Evolutionary conservation across 768 basidiomycete genomes (phyloP), one percentile per base, ranked within the genome.

Genomic region (Leccinum variicolor): DNA sequence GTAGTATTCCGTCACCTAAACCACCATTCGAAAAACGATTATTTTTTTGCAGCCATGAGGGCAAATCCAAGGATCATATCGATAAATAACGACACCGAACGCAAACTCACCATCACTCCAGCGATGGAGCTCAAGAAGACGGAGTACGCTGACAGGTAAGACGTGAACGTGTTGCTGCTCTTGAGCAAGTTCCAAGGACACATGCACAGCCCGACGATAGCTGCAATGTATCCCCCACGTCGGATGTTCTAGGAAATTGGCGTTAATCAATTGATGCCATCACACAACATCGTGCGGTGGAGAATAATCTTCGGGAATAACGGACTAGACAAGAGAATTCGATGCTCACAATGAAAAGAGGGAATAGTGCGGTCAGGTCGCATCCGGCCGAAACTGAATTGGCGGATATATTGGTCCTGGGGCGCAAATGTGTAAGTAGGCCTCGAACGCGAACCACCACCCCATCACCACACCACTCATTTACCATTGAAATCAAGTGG

Each of bases 381-480:
- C 89, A 91, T 14, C 92, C 90, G 4, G 91, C 90, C 46, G 85
- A 87, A 66, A 92, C 83, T 5, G 87, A 86, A 74, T 93, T 92
- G 29, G 90, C 90, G 10, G 89, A 87, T 64, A 90, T 87, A 70
- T 90, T 92, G 29, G 87, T 89, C 17, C 85, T 87, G 41, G n/a
- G 41, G 61, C 56, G 55, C 54, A 53, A 41, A 50, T 26, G 47
- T 21, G 49, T 53, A 47, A 43, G 41, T 43, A 33, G 21, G 39
- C 3, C 39, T n/a, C 3, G 17, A 39, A 41, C 53, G 36, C 49
- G 31, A 34, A 49, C 54, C 54, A 34, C 50, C 53, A 54, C 19
- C 50, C 52, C 52, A 61, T 60, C 49, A 19, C 21, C 63, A 54
- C 51, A 57, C 17, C 41, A 43, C 41, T 43, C 41, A 43, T 43